Base-by-base conservation (phyloP, 192 early-diverging fungal species). In the Spizellomyces punctatus region DNA sequence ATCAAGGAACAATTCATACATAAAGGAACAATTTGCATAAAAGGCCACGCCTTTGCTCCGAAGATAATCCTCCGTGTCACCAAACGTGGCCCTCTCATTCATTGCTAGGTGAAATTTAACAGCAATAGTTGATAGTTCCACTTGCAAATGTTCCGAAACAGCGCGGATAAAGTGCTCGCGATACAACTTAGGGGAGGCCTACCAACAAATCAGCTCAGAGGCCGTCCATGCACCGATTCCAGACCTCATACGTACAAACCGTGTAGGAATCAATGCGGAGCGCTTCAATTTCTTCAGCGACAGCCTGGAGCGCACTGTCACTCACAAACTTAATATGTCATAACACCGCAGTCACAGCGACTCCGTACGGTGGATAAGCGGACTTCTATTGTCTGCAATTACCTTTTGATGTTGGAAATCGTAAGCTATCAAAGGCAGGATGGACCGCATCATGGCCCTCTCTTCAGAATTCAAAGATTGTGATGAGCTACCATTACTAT, bases 81-180 rank as follows among this genome's bases (percentile, higher is more conserved):
- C 41, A 19, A 21, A 47, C 42, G 10, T 42, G 14, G 17, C 1
- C 12, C 47, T 66, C 17, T 48, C 42, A 6, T 48, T 50, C 14
- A 52, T 14, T 9, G 10, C 12, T n/a, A 43, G 8, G 19, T 69
- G 71, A 50, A 70, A 73, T 9, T 41, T 55, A 8, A 71, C 21
- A 5, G 64, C 71, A 42, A 72, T 60, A 12, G 9, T 71, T 59
- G 48, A 12, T 5, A 73, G 19, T 36, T 74, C 49, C 22, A 71
- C 56, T 59, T 74, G 72, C 19, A 70, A 21, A 46, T 21, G 14
- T 60, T 70, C 72, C 10, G 57, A 47, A 46, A 71, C 17, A 55
- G 66, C 72, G 9, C 45, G 56, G 57, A 55, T 2, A 49, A 74
- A 72, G 43, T n/a, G 9, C 14, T 72, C 70, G 41, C 56, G 16